Evolutionary conservation across 768 basidiomycete species (phyloP).

Genomic region (Phylloporus sp.): DNA sequence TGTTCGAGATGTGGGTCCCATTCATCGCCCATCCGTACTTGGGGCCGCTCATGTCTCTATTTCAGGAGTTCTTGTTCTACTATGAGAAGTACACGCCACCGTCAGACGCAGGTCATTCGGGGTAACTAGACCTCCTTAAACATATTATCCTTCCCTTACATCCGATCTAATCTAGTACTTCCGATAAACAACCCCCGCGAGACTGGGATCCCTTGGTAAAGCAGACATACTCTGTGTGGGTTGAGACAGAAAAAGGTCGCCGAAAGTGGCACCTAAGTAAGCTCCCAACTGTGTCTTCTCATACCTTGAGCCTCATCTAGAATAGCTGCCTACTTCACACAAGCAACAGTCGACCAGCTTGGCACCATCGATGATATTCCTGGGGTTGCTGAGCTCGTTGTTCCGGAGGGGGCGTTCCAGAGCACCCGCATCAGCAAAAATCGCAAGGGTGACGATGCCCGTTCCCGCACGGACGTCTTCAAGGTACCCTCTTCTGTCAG

Average conservation of each 20-base stretch:
- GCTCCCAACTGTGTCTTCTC: constrained; percentile 21
- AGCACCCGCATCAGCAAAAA: constrained; percentile 60
- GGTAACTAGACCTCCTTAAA: constrained; percentile 30
- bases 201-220: constrained; percentile 73
- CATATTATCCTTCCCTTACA: constrained; percentile 7
- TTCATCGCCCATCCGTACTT: constrained; percentile 1
- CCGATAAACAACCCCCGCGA: constrained; percentile 51
- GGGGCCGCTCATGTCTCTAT: constrained; percentile 11
- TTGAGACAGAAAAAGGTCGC: constrained; percentile 56
- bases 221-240: constrained; percentile 82
- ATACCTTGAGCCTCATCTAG: constrained; percentile 19
- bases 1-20: constrained; percentile 62
- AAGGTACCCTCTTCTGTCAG: constrained; percentile 30
- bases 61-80: constrained; percentile 80
- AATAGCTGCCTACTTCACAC: constrained; percentile 80
- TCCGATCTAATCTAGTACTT: constrained; percentile 23
- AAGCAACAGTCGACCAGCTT: constrained; percentile 66
- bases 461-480: constrained; percentile 30
- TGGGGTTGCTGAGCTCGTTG: constrained; percentile 52
- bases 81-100: constrained; percentile 66
- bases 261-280: constrained; percentile 84
- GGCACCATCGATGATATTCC: constrained; percentile 68
- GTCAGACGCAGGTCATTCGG: constrained; percentile 40
- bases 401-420: constrained; percentile 65
- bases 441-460: constrained; percentile 40